Evolutionary conservation across 805 yeast genomes (phyloP), one percentile per base, ranked within the genome.

Genomic region (Zygotorulaspora sp.): DNA sequence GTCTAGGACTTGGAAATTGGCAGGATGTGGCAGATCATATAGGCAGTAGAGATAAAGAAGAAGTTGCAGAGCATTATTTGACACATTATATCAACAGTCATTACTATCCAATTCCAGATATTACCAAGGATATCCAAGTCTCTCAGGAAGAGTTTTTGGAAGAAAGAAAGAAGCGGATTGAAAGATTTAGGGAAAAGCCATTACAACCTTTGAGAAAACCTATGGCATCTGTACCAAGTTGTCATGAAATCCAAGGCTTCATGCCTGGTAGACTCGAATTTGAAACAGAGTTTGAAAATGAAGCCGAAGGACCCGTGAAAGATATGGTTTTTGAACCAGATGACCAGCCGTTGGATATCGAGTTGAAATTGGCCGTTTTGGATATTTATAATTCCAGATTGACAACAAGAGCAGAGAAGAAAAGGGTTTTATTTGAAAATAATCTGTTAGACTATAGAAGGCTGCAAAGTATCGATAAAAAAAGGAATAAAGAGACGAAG

Each of bases 201-300:
- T 63, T 85, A 46, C 94, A 94, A 9, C 92, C 94, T 20, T 89
- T 88, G 36, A 77, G 80, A 44, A 92, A 90, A 58, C 87, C 94
- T 4, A 78, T 84, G 32, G 89, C 96, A 0, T 87, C 97, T 5
- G 90, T 84, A 5, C 99, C 99, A 0, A 73, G 92, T 40, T 89
- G 97, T 65, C 97, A 94, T 56, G 97, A 94, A 54, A 78, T 92
- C 44, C 97, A 92, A 61, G 97, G 96, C 2, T 92, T 80, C 59
- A 92, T 92, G 99, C 99, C 99, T 26, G 99, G 97, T 29, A 77
- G 99, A 55, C 68, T 92, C 44, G 99, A 92, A 61, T 92, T 92
- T 61, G 99, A 92, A 54, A 86, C 82, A 42, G 99, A 92, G 60
- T 88, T 84, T 26, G 98, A 92, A 58, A 92, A 92, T 53, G 99